Evolutionary conservation across 495 filamentous ascomycete species (phyloP), one percentile per base, ranked within the genome.

Genomic region (Rhizodiscina lignyota): DNA sequence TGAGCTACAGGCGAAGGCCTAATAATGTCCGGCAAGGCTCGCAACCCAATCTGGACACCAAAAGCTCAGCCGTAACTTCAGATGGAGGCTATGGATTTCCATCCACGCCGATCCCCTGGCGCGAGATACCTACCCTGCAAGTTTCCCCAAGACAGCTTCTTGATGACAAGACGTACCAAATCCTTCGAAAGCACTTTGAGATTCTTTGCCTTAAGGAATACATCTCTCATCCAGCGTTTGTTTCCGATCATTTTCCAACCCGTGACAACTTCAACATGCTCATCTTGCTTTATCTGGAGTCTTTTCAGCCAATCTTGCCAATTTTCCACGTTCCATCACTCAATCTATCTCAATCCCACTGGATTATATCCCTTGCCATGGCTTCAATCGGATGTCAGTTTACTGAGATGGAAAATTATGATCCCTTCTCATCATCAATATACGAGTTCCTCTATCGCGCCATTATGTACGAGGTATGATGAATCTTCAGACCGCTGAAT

Each of bases 381-480:
- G 45, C 61, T 6, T 52, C 64, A 30, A 56, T 68, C 34, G 66
- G 65, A 1, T 59, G 54, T 34, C 60, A 65, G 36, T 53, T 8
- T 27, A 13, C 24, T 8, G 24, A 27, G 8, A 27, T 27, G 8
- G 24, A 27, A 8, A 8, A 13, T 13, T 8, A 8, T 8, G 24
- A 27, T 27, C 24, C 8, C 24, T 27, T 8, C 13, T 8, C 24
- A 8, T 8, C 13, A 27, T 8, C 24, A 8, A 8, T 27, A 8
- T 13, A 27, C 13, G 24, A 27, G 24, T 13, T 27, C 8, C 8
- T 27, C 24, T 13, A 13, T 8, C 24, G 24, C 13, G 8, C 8
- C 13, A 27, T 27, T 8, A 27, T 27, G 8, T 8, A 8, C 13
- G 13, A 8, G 24, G 24, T 27, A 13, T 8, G 24, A 27, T 27